Percentiles rank a stretch among this genome's conserved stretches.
phyloP scores from a whole-genome alignment of 805 yeast species.

The Barnettozyma botsteinii region DNA sequence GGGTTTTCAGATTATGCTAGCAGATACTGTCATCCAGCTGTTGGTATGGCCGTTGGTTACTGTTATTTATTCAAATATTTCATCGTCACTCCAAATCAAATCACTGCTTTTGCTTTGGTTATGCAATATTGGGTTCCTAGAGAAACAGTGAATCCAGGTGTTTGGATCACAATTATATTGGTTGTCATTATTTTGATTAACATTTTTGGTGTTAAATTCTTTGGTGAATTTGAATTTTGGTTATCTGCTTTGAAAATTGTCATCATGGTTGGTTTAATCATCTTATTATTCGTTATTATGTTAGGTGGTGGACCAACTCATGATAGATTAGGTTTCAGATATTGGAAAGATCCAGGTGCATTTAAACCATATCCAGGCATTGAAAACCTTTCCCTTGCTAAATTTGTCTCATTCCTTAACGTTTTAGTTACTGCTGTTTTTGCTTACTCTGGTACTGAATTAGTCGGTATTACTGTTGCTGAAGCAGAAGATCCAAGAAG shows the following conservation, averaged over 20 bases:
- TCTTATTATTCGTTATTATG: slow-evolving; percentile 56
- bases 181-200: slow-evolving; percentile 38
- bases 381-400: slow-evolving; percentile 40
- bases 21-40: slow-evolving; percentile 30
- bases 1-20: slow-evolving; percentile 56
- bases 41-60: slow-evolving; percentile 24
- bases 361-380: slow-evolving; percentile 29
- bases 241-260: slow-evolving; percentile 41
- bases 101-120: slow-evolving; percentile 49
- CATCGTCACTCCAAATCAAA: slow-evolving; percentile 30
- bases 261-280: slow-evolving; percentile 58
- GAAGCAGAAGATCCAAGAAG: slow-evolving; percentile 43
- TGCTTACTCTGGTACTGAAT: slow-evolving; percentile 66
- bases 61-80: slow-evolving; percentile 17
- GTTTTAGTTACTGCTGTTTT: slow-evolving; percentile 62
- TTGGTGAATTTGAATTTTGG: slow-evolving; percentile 50
- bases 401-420: slow-evolving; percentile 45
- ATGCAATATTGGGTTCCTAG: slow-evolving; percentile 40
- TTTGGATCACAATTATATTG: slow-evolving; percentile 46
- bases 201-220: slow-evolving; percentile 45
- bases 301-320: slow-evolving; percentile 73
- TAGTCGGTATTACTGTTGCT: slow-evolving; percentile 45
- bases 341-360: slow-evolving; percentile 65
- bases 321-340: slow-evolving; percentile 66
- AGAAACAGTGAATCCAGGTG: slow-evolving; percentile 43